Conservation (phyloP, 2,329 filamentous ascomycete species). For the Colletotrichum trifolii region DNA sequence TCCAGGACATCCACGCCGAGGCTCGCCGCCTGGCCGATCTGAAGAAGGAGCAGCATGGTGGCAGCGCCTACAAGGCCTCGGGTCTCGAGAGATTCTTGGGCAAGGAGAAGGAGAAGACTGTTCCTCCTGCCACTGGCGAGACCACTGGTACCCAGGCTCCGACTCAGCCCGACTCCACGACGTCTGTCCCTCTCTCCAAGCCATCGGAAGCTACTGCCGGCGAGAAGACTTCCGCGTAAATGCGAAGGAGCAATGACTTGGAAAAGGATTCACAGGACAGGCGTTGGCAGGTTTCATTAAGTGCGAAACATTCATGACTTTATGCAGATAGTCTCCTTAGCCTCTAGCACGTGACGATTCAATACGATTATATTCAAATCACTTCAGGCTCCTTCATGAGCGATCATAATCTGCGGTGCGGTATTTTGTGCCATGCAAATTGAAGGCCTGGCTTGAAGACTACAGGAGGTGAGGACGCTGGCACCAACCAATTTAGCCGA, state of each 20-base stretch:
- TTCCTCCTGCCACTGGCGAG: slow-evolving; percentile 64
- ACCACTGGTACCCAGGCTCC: slow-evolving; percentile 44
- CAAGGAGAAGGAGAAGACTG: slow-evolving; percentile 63
- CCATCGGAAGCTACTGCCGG: slow-evolving; percentile 36
- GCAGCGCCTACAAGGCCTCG: slow-evolving; percentile 68
- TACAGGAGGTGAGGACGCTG: no score
- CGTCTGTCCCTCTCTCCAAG: slow-evolving; percentile 36
- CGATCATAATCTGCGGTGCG: no score
- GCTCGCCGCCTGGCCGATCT: slow-evolving; percentile 88
- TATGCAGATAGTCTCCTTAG: slow-evolving; percentile 2
- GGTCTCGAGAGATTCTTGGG: slow-evolving; percentile 69
- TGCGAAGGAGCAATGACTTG: not conserved
- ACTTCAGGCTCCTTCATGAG: no score
- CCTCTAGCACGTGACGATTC: slow-evolving; percentile 19
- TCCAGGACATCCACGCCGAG: slow-evolving; percentile 93
- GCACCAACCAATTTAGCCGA: no score
- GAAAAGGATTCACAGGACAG: slow-evolving; percentile 22
- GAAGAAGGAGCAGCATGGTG: slow-evolving; percentile 76
- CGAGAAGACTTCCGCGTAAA: slow-evolving; percentile 39
- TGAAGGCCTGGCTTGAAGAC: no score
- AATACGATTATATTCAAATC: slow-evolving; percentile 1
- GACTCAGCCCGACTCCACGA: slow-evolving; percentile 33
- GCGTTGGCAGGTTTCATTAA: slow-evolving; percentile 34
- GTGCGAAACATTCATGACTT: slow-evolving; percentile 25
- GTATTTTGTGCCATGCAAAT: no score